A percentile compares a stretch with the other conserved stretches of the same genome.
phyloP scores from a whole-genome alignment of 805 yeast genomes.

The Wickerhamomyces bisporus region DNA sequence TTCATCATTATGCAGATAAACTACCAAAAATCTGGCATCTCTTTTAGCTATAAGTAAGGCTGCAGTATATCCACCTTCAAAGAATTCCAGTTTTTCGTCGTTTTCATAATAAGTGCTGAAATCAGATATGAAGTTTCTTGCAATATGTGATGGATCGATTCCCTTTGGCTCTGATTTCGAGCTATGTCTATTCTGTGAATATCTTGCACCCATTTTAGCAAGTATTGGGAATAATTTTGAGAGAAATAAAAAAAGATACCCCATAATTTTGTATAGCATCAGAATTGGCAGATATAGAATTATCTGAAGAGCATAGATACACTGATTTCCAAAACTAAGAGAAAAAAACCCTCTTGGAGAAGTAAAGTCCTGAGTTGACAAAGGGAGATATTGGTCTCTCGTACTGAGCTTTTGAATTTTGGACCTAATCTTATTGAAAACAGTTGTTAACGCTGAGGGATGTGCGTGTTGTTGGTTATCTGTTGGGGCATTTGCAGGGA shows the following conservation, averaged over 20 bases:
- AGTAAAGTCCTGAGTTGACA: constrained; percentile 18
- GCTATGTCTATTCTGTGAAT: constrained; percentile 33
- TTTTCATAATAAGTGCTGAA: constrained; percentile 41
- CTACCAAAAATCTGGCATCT: constrained; percentile 65
- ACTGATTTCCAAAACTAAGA: constrained; percentile 22
- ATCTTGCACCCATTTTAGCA: constrained; percentile 30
- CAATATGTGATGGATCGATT: constrained; percentile 49
- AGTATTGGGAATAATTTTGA: constrained; percentile 31
- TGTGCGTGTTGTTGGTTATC: too few relatives aligned
- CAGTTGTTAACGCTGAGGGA: constrained; percentile 3
- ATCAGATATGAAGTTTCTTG: constrained; percentile 43
- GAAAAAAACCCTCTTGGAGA: constrained; percentile 6
- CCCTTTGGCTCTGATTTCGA: constrained; percentile 30
- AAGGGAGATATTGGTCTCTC: constrained; percentile 22
- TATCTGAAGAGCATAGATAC: constrained; percentile 24
- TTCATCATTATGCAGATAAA: constrained; percentile 67
- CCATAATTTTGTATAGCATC: constrained; percentile 25
- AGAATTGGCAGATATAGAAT: constrained; percentile 30
- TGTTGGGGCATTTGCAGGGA: too few relatives aligned
- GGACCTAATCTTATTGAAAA: constrained; percentile 23
- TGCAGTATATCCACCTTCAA: constrained; percentile 74
- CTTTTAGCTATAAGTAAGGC: constrained; percentile 68
- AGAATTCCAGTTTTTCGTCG: constrained; percentile 31
- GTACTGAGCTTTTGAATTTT: constrained; percentile 18
- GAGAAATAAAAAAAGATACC: constrained; percentile 22